phyloP scores from a whole-genome alignment of 306 rosid species.

The Vicia sativa region DNA sequence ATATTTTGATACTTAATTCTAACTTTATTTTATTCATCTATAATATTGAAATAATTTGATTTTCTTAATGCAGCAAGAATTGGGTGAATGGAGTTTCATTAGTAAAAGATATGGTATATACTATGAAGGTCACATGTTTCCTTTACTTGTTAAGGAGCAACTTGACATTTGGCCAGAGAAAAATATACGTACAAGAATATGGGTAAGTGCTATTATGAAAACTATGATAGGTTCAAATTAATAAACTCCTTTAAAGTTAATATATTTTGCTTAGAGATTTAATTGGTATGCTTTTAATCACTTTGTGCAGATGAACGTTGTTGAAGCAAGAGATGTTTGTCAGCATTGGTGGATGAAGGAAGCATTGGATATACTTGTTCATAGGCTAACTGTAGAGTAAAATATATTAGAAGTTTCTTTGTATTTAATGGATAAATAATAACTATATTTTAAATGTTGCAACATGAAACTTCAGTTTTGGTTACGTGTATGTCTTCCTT shows the following conservation, averaged over 20 bases:
- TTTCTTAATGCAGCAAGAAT: conserved; percentile 73
- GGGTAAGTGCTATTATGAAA: conserved; percentile 51
- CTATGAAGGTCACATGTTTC: conserved; percentile 96
- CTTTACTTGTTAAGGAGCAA: conserved; percentile 82
- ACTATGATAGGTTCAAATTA: not conserved
- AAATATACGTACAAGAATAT: conserved; percentile 65
- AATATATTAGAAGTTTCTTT: not conserved
- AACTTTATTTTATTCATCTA: too few species aligned
- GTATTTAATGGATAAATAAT: too few species aligned
- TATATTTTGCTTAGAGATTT: not conserved
- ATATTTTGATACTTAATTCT: too few species aligned
- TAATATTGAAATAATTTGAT: too few species aligned
- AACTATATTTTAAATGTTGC: too few species aligned
- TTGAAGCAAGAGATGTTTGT: conserved; percentile 79
- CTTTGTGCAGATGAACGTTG: conserved; percentile 62
- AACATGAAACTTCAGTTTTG: too few species aligned
- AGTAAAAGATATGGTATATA: conserved; percentile 83
- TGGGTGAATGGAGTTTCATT: conserved; percentile 91
- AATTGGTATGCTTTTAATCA: not conserved
- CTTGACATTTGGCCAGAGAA: conserved; percentile 94
- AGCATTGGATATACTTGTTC: conserved; percentile 81
- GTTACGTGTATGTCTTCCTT: too few species aligned
- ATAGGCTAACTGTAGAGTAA: conserved; percentile 46
- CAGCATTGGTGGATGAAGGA: conserved; percentile 99
- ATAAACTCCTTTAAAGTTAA: not conserved